Base-by-base conservation (phyloP, 2,329 filamentous ascomycete species). In the Penicillium janthinellum region DNA sequence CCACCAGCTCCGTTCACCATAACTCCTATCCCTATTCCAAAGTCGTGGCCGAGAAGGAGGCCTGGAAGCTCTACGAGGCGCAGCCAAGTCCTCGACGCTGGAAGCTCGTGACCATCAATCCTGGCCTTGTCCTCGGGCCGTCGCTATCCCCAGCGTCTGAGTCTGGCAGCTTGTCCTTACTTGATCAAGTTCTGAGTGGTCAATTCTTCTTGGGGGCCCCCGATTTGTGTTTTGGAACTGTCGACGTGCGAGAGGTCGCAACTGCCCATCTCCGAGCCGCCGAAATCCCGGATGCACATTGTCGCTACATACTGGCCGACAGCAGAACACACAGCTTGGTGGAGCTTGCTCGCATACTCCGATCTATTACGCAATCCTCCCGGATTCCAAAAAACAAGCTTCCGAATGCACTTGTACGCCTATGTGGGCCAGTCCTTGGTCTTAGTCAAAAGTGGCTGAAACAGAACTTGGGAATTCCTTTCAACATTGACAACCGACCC, bases 21-120 rank as follows among this genome's bases (percentile, higher is more conserved):
- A 70, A 71, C 49, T 58, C 69, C 2, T 72, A 72, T 56, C 57
- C 63, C 31, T 68, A 70, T 51, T 71, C 68, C 54, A 72, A 72
- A 34, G 66, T 70, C 0, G 22, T 69, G 15, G 69, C 69, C 7
- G 70, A 73, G 37, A 66, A 62, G 34, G 69, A 70, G 45, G 70
- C 67, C 7, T 73, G 69, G 70, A 65, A 58, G 47, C 49, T 67
- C 2, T 55, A 60, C 28, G 45, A 67, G 35, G 45, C 38, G 2
- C 69, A 73, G 31, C 39, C 20, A 14, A 45, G 1, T 1, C 41
- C 52, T 7, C 57, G 8, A 17, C 67, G 70, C 22, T 73, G 68
- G 70, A 63, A 64, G n/a, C 54, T 73, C 8, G 67, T 73, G 3
- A 61, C 60, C 12, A 66, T 73, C 52, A 69, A 68, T 54, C 66